Evolutionary conservation across 371 early-diverging fungal genomes (phyloP).

Genomic region (Smittium mucronatum): DNA sequence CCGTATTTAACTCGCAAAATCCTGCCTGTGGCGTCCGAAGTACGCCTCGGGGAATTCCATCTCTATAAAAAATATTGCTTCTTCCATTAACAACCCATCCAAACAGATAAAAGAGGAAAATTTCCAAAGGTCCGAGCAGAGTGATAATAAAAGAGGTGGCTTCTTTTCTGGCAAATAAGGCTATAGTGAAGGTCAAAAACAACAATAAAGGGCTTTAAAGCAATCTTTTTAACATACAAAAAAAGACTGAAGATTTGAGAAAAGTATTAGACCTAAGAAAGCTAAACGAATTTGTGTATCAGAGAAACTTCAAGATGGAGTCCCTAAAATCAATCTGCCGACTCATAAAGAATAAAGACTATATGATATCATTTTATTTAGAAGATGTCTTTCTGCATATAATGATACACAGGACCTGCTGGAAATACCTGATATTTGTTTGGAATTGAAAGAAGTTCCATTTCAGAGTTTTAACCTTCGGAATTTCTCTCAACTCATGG

Average conservation of each 20-base stretch:
- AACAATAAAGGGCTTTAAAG: neutral
- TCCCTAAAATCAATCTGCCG: constrained; percentile 24
- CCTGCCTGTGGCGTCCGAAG: no score
- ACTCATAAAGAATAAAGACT: constrained; percentile 20
- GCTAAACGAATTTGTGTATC: constrained; percentile 25
- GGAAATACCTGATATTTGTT: constrained; percentile 30
- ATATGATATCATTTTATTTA: constrained; percentile 23
- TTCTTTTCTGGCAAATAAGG: neutral
- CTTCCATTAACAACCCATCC: neutral
- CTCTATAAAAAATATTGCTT: no score
- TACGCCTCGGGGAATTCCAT: no score
- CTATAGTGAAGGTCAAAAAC: neutral
- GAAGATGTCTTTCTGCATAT: constrained; percentile 31
- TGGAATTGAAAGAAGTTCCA: constrained; percentile 35
- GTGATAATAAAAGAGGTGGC: neutral
- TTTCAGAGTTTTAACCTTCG: constrained; percentile 35
- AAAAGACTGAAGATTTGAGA: constrained; percentile 11
- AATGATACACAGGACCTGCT: constrained; percentile 20
- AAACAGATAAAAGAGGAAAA: neutral
- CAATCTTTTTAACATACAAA: neutral
- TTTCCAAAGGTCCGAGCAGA: neutral
- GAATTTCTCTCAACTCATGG: constrained; percentile 30
- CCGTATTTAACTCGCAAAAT: no score
- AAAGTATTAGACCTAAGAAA: constrained; percentile 26
- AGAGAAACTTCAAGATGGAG: constrained; percentile 18